Percentiles rank a stretch among this genome's conserved stretches.
Evolutionary conservation across 345 rosid species (phyloP).

Genomic region (Carallia pectinifolia): DNA sequence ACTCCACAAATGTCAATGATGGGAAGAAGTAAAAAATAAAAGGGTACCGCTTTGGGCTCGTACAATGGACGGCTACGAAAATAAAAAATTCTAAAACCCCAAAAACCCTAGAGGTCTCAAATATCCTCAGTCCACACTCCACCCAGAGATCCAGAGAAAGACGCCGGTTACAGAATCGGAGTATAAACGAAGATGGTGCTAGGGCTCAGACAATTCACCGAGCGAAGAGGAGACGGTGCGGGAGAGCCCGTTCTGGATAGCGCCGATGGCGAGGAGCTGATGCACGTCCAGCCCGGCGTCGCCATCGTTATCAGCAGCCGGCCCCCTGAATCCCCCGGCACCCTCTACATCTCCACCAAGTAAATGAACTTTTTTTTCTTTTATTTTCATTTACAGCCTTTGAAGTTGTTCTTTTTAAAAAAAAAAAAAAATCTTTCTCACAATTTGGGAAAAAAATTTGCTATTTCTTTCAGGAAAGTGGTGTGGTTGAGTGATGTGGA

Average conservation of each 20-base stretch:
- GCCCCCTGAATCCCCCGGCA: slow-evolving; percentile 70
- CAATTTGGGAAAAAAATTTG: neutral
- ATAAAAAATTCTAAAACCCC: no score
- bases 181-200: slow-evolving; percentile 41
- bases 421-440: neutral
- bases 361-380: slow-evolving; percentile 11
- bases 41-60: no score
- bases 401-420: neutral
- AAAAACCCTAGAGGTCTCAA: neutral
- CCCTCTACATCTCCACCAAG: slow-evolving; percentile 84
- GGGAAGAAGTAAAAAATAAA: no score
- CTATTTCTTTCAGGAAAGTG: slow-evolving; percentile 53
- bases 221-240: slow-evolving; percentile 47
- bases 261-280: slow-evolving; percentile 69
- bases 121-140: neutral
- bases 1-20: no score
- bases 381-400: no score
- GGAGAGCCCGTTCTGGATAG: slow-evolving; percentile 67
- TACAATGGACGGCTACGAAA: no score
- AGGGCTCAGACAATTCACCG: slow-evolving; percentile 68
- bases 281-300: slow-evolving; percentile 69
- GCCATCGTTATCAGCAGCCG: slow-evolving; percentile 65
- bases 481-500: slow-evolving; percentile 87
- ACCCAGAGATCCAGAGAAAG: neutral
- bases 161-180: slow-evolving; percentile 2